Conservation (phyloP, 805 yeast species). For the Candida gorgasii region DNA sequence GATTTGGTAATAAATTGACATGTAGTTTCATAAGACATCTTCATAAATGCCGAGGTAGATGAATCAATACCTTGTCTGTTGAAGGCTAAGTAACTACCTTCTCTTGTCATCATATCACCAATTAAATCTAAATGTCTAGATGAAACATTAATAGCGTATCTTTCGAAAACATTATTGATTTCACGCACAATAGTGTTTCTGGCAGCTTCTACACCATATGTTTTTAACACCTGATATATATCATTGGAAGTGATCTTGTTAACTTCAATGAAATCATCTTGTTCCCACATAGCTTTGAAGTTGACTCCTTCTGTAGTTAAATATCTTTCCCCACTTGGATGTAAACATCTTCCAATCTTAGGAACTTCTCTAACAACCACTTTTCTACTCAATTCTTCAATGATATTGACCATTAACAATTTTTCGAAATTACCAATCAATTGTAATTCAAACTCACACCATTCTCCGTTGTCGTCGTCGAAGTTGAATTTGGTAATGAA, state of each 20-base stretch:
- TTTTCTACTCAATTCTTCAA: constrained; percentile 86
- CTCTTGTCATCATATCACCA: constrained; percentile 99
- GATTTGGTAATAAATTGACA: constrained; percentile 97
- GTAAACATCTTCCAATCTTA: constrained; percentile 88
- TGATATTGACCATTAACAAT: constrained; percentile 93
- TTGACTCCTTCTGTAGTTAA: constrained; percentile 98
- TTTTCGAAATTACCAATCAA: constrained; percentile 80
- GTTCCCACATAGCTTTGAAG: constrained; percentile 98
- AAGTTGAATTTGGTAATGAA: constrained; percentile 80
- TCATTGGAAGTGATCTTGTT: constrained; percentile 91
- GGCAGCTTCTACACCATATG: constrained; percentile 99
- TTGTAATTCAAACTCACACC: constrained; percentile 91
- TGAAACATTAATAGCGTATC: constrained; percentile 92
- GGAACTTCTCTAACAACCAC: constrained; percentile 93
- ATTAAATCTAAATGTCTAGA: constrained; percentile 92
- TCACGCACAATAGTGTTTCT: constrained; percentile 96
- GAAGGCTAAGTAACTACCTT: constrained; percentile 94
- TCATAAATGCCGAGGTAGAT: constrained; percentile 92
- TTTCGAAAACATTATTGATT: constrained; percentile 92
- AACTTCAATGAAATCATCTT: constrained; percentile 88
- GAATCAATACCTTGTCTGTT: constrained; percentile 98
- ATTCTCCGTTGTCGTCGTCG: constrained; percentile 83
- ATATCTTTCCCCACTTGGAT: constrained; percentile 76
- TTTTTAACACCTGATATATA: constrained; percentile 81
- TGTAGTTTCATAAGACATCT: constrained; percentile 98